These are phyloP conservation scores for Dalechampia spathulata DNA, from an alignment of 441 rosid genomes.

Conservation along the genomic window DNA sequence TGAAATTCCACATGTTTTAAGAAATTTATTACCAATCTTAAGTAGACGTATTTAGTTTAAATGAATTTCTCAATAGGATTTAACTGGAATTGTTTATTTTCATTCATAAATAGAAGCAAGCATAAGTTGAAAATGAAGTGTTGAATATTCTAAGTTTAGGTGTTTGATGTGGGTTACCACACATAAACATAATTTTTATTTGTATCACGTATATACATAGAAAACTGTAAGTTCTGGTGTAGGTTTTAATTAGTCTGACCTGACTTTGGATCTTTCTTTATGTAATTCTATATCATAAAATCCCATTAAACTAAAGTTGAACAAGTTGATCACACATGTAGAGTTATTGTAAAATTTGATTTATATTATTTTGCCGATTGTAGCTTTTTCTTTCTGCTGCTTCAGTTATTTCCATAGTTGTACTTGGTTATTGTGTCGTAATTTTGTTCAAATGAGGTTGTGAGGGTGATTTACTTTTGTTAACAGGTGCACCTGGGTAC, in stretches of 20 bases:
- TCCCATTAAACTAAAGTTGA: neutral
- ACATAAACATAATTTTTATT: neutral
- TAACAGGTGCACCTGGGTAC: slow-evolving; percentile 91
- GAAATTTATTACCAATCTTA: too few species aligned
- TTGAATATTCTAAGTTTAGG: neutral
- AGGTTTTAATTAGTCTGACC: too few species aligned
- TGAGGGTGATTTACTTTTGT: neutral
- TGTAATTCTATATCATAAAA: too few species aligned
- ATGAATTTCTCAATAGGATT: neutral
- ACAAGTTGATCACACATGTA: neutral
- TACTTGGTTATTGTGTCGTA: neutral
- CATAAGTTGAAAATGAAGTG: neutral
- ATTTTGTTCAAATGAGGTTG: slow-evolving; percentile 2
- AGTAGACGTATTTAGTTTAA: too few species aligned
- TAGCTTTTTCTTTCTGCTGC: neutral
- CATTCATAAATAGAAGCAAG: neutral
- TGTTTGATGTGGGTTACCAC: neutral
- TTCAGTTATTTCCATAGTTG: neutral
- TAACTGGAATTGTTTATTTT: too few species aligned
- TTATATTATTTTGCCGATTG: neutral
- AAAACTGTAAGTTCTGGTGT: neutral
- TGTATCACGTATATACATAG: neutral
- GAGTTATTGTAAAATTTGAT: neutral
- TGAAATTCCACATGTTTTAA: too few species aligned
- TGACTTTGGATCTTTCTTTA: too few species aligned